Percentiles rank a stretch among this genome's conserved stretches.
Conservation (phyloP, 352 stramenopile genomes). For the Blastocystis sp. region DNA sequence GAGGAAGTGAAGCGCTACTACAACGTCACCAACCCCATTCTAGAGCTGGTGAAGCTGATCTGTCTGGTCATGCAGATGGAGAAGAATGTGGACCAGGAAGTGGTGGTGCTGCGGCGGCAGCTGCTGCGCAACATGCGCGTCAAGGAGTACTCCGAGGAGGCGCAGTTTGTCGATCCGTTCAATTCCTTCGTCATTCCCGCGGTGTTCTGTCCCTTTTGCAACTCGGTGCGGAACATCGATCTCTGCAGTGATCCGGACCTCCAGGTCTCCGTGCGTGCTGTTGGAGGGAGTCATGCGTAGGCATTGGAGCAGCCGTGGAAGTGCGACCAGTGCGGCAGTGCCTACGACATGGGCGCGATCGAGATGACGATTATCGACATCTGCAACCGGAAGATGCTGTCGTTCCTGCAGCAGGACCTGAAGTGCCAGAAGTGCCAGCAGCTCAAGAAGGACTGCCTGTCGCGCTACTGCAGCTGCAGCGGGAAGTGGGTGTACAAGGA, state of each 20-base stretch:
- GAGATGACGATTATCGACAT: constrained; percentile 71
- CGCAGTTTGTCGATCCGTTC: constrained; percentile 88
- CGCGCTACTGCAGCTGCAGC: constrained; percentile 80
- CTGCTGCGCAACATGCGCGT: constrained; percentile 79
- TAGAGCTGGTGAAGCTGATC: constrained; percentile 96
- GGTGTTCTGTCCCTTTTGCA: constrained; percentile 92
- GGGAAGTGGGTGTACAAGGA: constrained; percentile 74
- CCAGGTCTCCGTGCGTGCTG: constrained; percentile 75
- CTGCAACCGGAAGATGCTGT: neutral
- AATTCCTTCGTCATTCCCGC: constrained; percentile 90
- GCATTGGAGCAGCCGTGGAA: constrained; percentile 50
- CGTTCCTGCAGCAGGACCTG: constrained; percentile 74
- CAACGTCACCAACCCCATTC: constrained; percentile 77
- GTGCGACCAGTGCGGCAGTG: constrained; percentile 63
- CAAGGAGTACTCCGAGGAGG: constrained; percentile 80
- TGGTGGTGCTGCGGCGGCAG: constrained; percentile 72
- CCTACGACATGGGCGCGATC: constrained; percentile 70
- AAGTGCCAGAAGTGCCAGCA: constrained; percentile 80
- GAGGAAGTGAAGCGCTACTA: constrained; percentile 25
- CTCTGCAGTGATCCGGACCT: constrained; percentile 87
- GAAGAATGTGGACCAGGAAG: constrained; percentile 81
- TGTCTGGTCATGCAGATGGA: constrained; percentile 88
- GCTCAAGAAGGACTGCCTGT: constrained; percentile 79
- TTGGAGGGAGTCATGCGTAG: neutral
- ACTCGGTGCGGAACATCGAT: constrained; percentile 90